A percentile compares a stretch with the other conserved stretches of the same genome.
phyloP scores from a whole-genome alignment of 2,329 filamentous ascomycete species.

The Claviceps sp. region DNA sequence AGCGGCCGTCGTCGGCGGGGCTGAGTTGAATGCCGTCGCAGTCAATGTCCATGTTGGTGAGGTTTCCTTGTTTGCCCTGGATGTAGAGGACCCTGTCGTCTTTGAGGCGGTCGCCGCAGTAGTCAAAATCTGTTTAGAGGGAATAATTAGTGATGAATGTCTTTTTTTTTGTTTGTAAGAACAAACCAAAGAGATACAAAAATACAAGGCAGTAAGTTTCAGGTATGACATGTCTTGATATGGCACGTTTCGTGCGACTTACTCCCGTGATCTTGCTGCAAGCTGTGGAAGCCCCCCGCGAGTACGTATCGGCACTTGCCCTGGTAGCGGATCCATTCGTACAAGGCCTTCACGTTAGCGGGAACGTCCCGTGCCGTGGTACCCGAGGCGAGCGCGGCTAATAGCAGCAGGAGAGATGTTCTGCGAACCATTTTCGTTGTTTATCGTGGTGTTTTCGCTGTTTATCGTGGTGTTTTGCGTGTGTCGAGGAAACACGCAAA shows the following conservation, averaged over 20 bases:
- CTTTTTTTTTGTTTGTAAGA: background rate
- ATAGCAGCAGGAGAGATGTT: no score
- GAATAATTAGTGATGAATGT: no score
- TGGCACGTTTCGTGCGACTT: constrained; percentile 5
- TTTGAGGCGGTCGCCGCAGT: constrained; percentile 32
- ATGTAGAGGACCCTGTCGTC: constrained; percentile 34
- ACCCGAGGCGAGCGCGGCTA: no score
- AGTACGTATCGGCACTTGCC: constrained; percentile 25
- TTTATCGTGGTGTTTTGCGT: no score
- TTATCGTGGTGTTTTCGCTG: no score
- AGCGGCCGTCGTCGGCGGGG: constrained; percentile 26
- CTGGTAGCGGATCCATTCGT: constrained; percentile 24
- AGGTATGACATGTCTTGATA: no score
- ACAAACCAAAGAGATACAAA: no score
- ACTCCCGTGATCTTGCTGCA: constrained; percentile 23
- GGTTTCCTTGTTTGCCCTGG: constrained; percentile 24
- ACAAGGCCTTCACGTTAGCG: constrained; percentile 26
- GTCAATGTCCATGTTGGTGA: constrained; percentile 45
- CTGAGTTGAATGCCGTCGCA: constrained; percentile 38
- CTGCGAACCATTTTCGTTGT: no score
- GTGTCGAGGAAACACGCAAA: no score
- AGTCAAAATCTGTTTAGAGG: constrained; percentile 18
- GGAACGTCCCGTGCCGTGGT: constrained; percentile 22
- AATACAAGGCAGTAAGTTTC: no score
- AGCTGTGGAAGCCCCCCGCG: constrained; percentile 27